Evolutionary conservation across 2,329 filamentous ascomycete species (phyloP).

Genomic region (Oidium heveae): DNA sequence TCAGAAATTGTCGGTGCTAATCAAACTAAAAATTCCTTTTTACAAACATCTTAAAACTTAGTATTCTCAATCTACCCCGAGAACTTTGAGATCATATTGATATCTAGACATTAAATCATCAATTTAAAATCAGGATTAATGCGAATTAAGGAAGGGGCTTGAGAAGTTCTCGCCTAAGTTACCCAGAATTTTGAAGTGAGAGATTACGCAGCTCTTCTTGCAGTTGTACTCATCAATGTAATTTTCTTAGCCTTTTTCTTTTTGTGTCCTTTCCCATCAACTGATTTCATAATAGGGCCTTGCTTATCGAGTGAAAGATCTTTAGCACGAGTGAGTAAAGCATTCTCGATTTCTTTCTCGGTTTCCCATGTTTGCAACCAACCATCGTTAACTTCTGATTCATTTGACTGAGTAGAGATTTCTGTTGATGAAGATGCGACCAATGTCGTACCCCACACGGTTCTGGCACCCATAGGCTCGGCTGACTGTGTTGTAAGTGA

Average conservation of each 20-base stretch:
- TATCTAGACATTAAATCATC: too few species aligned
- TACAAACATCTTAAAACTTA: too few species aligned
- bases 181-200: too few species aligned
- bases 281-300: conserved; percentile 2
- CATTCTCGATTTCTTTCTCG: conserved; percentile 39
- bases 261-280: conserved; percentile 15
- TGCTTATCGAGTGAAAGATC: conserved; percentile 20
- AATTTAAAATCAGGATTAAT: too few species aligned
- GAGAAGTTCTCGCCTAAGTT: too few species aligned
- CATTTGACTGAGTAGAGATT: conserved; percentile 15
- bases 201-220: conserved; percentile 16
- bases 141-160: too few species aligned
- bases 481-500: conserved; percentile 53
- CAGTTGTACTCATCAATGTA: conserved; percentile 39
- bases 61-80: too few species aligned
- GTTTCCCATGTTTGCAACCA: conserved; percentile 73
- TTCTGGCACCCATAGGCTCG: conserved; percentile 49
- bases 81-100: too few species aligned
- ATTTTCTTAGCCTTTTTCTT: conserved; percentile 53
- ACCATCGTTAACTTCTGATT: conserved; percentile 36
- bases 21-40: too few species aligned
- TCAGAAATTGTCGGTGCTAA: too few species aligned
- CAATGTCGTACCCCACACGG: conserved; percentile 76
- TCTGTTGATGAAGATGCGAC: conserved; percentile 33
- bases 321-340: conserved; percentile 31